Evolutionary conservation across 192 early-diverging fungal species (phyloP).

Genomic region (Geranomyces variabilis): DNA sequence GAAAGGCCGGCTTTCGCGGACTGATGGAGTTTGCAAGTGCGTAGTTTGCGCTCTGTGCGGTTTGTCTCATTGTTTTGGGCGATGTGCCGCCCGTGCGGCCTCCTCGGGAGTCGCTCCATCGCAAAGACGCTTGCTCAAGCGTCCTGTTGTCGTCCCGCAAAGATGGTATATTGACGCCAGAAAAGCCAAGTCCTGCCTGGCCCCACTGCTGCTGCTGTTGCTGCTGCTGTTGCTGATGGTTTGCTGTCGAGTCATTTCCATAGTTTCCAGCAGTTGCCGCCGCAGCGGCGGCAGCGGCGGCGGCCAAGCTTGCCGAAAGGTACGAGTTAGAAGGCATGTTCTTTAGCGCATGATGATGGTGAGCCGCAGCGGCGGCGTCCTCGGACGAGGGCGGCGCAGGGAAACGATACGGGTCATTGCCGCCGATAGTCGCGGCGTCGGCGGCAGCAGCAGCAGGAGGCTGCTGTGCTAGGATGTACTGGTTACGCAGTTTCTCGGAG

Average conservation of each 20-base stretch:
- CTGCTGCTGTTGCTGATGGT: background rate
- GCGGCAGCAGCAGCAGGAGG: background rate
- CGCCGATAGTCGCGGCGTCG: too few species aligned
- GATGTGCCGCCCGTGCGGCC: background rate
- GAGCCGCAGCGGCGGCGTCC: too few species aligned
- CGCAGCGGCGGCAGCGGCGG: constrained; percentile 20
- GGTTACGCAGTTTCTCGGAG: constrained; percentile 14
- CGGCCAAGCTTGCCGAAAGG: constrained; percentile 28
- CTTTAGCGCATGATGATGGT: background rate
- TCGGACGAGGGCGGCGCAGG: background rate
- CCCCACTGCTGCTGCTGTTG: background rate
- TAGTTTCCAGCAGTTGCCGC: too few species aligned
- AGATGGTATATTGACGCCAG: too few species aligned
- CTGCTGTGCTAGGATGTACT: constrained; percentile 23
- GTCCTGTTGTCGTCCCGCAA: background rate
- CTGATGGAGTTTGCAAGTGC: background rate
- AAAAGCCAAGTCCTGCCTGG: too few species aligned
- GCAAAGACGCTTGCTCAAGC: background rate
- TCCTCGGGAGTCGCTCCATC: background rate
- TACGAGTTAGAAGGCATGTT: background rate
- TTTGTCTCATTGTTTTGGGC: background rate
- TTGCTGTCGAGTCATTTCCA: too few species aligned
- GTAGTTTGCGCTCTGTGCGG: background rate
- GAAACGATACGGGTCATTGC: background rate
- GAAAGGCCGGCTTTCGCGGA: background rate